Base-by-base conservation (phyloP, 495 filamentous ascomycete genomes). In the Beverwykella pulmonaria region DNA sequence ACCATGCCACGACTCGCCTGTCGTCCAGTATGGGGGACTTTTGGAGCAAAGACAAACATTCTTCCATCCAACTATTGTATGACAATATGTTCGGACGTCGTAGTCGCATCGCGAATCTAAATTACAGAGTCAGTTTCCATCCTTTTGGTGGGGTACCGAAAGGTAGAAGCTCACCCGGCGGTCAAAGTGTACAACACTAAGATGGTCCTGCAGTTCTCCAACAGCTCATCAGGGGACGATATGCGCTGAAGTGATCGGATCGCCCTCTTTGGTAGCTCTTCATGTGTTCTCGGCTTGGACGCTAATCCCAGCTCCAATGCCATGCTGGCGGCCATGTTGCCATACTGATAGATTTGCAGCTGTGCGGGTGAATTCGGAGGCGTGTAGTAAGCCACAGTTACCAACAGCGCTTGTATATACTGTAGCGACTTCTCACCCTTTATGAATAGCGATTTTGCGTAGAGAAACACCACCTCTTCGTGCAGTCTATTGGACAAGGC, bases 271-370 rank as follows among this genome's bases (percentile, higher is more conserved):
- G 69, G 69, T 10, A 71, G 36, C 26, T 71, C 65, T 30, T 71
- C 65, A 19, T 63, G 64, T 14, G 60, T 71, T 22, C 66, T 53
- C 39, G 70, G 66, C 65, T 79, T 79, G 17, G 74, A 79, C 26
- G 77, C 81, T 25, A 84, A 71, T 0, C 82, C 82, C 32, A 86
- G 79, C 60, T 84, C 83, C 61, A 84, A 61, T 0, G 82, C 82
- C 82, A 86, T 84, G 14, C 79, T 81, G 23, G 81, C 79, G 15
- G 82, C 82, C 64, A 84, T 83, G 54, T 83, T 82, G 0, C 79
- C 77, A 57, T 80, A 84, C 69, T 84, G 80, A 67, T 82, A 84
- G 46, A 81, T 78, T 58, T 86, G 82, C 53, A 83, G 65, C 50
- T 81, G 80, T 49, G 79, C 69, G 26, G 76, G 80, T 26, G 75